Evolutionary conservation across 495 filamentous ascomycete species (phyloP), one percentile per base, ranked within the genome.

Genomic region (Penicillium coffeae): DNA sequence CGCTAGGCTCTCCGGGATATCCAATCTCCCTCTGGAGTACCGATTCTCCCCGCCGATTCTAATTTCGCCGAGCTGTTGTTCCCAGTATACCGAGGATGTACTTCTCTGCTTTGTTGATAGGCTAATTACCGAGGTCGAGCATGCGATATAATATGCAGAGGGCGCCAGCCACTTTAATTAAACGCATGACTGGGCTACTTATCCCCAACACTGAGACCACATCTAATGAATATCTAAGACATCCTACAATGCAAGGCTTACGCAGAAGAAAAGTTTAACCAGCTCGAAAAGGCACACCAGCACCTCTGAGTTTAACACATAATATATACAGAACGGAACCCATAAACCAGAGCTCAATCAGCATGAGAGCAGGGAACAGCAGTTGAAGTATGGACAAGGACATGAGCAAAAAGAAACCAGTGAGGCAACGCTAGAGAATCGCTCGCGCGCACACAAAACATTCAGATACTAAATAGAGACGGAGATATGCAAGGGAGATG

Each of bases 341-440:
- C 41, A 43, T 30, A 21, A 43, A 27, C 22, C 21, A 32, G 32
- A 18, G 41, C 41, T 43, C 41, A 42, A 43, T 43, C 41, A 43
- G 41, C 41, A 43, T 22, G 41, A 43, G 41, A 30, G 22, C 21
- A 18, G 35, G 15, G 35, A n/a, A 34, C 38, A 33, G 27, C 14
- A 43, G 15, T 33, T 22, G 14, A 18, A 18, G 32, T 30, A 47
- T 38, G 18, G n/a, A 45, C 43, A 34, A 12, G 32, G 43, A 38
- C 12, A 36, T 3, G 19, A 38, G 4, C 12, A 34, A 14, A 50
- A 38, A 7, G 20, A 19, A 42, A 46, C 20, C 15, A 43, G 46
- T 35, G 53, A 51, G 40, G 42, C 38, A 58, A 40, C 58, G 55
- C 55, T 58, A 53, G 30, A 30, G 50, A 55, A 58, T 50, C 45